Conservation (phyloP, 768 basidiomycete genomes). For the Lentinus brumalis region DNA sequence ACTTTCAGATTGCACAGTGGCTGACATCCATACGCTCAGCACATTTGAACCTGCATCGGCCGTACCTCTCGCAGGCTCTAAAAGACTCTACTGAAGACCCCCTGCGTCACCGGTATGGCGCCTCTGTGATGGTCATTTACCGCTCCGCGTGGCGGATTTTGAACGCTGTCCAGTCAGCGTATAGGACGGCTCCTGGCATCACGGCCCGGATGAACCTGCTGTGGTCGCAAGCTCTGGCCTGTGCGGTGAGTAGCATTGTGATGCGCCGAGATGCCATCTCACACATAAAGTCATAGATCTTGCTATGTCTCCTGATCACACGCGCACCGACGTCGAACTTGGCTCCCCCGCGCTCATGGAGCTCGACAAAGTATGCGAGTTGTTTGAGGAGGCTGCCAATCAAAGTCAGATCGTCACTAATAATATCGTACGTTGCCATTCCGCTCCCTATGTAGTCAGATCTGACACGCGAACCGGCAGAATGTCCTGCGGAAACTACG, state of each 20-base stretch:
- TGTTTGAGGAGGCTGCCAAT: constrained; percentile 33
- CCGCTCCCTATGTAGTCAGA: too few species aligned
- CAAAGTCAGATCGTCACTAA: constrained; percentile 28
- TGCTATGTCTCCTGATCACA: constrained; percentile 40
- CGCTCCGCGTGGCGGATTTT: constrained; percentile 71
- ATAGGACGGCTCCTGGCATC: constrained; percentile 42
- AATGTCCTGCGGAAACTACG: constrained; percentile 33
- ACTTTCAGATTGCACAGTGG: not conserved
- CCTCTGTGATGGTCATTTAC: constrained; percentile 72
- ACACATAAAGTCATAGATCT: constrained; percentile 37
- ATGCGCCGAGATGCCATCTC: not conserved
- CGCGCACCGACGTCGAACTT: constrained; percentile 39
- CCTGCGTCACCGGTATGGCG: constrained; percentile 60
- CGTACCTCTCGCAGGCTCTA: constrained; percentile 68
- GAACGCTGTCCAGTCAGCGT: constrained; percentile 46
- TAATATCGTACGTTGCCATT: constrained; percentile 26
- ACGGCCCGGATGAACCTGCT: constrained; percentile 48
- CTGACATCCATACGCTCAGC: constrained; percentile 36
- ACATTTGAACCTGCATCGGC: constrained; percentile 64
- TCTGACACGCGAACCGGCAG: constrained; percentile 15
- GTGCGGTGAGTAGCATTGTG: constrained; percentile 51
- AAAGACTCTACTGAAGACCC: constrained; percentile 59
- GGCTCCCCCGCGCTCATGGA: constrained; percentile 38
- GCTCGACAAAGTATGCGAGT: constrained; percentile 33
- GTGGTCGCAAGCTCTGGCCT: constrained; percentile 72